Percentiles rank a stretch among this genome's conserved stretches.
phyloP scores from a whole-genome alignment of 169 alveolate species.

The Eimeria zaria region DNA sequence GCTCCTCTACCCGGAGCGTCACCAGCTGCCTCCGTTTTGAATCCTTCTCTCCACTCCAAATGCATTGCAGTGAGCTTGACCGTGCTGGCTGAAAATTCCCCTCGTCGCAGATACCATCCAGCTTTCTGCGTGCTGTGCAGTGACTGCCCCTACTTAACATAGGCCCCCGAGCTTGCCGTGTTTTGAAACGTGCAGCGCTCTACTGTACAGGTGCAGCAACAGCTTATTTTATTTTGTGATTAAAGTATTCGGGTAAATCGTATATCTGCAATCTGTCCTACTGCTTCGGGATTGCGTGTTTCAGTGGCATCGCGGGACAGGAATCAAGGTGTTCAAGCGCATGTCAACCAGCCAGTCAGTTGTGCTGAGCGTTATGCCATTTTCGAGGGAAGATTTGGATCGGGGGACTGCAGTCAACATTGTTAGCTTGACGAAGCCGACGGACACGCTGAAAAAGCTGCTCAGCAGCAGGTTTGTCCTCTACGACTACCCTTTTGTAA shows the following conservation, averaged over 20 bases:
- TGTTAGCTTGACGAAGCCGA: constrained; percentile 21
- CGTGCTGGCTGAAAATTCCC: background rate
- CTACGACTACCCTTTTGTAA: constrained; percentile 79
- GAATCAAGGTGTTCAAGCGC: constrained; percentile 78
- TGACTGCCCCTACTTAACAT: background rate
- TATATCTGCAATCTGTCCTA: background rate
- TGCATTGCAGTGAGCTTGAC: constrained; percentile 32
- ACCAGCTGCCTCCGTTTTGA: constrained; percentile 38
- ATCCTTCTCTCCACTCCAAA: constrained; percentile 24
- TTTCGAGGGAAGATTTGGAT: constrained; percentile 25
- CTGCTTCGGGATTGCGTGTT: background rate
- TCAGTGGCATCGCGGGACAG: constrained; percentile 80
- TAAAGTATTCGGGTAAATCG: background rate
- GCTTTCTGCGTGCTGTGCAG: background rate
- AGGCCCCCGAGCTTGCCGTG: background rate
- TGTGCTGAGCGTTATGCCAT: constrained; percentile 52
- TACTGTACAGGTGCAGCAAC: background rate
- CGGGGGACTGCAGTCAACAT: background rate
- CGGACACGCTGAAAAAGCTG: constrained; percentile 2
- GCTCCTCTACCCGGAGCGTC: constrained; percentile 48
- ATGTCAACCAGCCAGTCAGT: constrained; percentile 24
- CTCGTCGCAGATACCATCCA: background rate
- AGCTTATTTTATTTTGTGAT: background rate
- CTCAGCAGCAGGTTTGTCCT: constrained; percentile 57
- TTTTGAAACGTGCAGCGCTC: background rate